A percentile compares a stretch with the other conserved stretches of the same genome.
Evolutionary conservation across 1,284 basidiomycete genomes (phyloP).

Genomic region (Boletellus deceptivus): DNA sequence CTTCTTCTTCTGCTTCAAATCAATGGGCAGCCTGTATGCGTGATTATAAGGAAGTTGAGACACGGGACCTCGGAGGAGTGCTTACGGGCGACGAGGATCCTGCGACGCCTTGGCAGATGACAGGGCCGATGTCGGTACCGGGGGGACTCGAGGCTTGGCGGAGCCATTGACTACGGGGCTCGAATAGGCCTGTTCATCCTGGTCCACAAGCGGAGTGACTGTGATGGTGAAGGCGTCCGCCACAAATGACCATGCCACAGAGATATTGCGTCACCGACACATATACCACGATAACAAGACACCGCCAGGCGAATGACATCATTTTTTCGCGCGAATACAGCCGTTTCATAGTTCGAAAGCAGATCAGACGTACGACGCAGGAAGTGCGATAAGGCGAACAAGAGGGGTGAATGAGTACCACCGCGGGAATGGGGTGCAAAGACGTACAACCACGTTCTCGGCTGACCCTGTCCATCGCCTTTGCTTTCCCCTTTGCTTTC

Average conservation of each 20-base stretch:
- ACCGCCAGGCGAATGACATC: neutral
- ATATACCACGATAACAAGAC: neutral
- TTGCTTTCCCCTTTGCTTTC: slow-evolving; percentile 73
- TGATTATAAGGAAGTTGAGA: slow-evolving; percentile 9
- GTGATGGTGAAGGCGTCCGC: slow-evolving; percentile 2
- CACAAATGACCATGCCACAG: slow-evolving; percentile 12
- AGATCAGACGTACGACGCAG: slow-evolving; percentile 1
- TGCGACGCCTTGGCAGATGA: slow-evolving; percentile 32
- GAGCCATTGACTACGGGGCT: slow-evolving; percentile 24
- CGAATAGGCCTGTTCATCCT: slow-evolving; percentile 24
- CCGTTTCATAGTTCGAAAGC: slow-evolving; percentile 4
- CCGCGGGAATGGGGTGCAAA: slow-evolving; percentile 12
- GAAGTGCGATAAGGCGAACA: slow-evolving; percentile 16
- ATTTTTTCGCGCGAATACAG: slow-evolving; percentile 13
- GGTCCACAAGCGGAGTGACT: slow-evolving; percentile 28
- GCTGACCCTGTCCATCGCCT: slow-evolving; percentile 63
- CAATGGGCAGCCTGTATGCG: slow-evolving; percentile 37
- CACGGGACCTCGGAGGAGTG: neutral
- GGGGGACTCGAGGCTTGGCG: slow-evolving; percentile 23
- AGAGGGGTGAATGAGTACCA: slow-evolving; percentile 10
- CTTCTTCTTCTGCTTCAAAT: slow-evolving; percentile 51
- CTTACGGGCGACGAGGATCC: slow-evolving; percentile 45
- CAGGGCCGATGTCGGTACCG: slow-evolving; percentile 19
- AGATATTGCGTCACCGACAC: slow-evolving; percentile 7
- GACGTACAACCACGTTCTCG: slow-evolving; percentile 70